These are phyloP conservation scores for Streptanthus diversifolius DNA, from an alignment of 345 rosid species.

Conservation along the genomic window DNA sequence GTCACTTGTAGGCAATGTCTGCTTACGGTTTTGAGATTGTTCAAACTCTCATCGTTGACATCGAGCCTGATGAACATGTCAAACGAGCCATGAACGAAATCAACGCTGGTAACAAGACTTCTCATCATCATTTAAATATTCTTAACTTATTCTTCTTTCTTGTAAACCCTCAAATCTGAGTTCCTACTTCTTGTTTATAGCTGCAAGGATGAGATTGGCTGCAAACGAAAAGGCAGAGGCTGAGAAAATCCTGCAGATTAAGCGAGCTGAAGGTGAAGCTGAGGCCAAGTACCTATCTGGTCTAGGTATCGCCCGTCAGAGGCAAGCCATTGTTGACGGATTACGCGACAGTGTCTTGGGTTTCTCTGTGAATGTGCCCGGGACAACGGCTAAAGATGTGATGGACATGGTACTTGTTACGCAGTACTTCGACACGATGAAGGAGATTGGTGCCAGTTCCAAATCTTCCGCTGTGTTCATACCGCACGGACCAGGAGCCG, in stretches of 20 bases:
- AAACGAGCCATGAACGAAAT: conserved; percentile 55
- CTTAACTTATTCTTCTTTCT: not conserved
- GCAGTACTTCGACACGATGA: conserved; percentile 39
- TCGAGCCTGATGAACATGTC: conserved; percentile 53
- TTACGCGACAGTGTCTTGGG: conserved; percentile 36
- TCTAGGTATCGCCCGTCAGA: conserved; percentile 37
- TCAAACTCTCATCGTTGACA: conserved; percentile 53
- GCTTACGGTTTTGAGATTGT: conserved; percentile 55
- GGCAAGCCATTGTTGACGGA: conserved; percentile 37
- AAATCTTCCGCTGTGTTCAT: conserved; percentile 38
- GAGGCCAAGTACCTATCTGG: conserved; percentile 38
- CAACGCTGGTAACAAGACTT: conserved; percentile 42
- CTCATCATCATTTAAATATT: not conserved
- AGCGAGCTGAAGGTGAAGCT: conserved; percentile 42
- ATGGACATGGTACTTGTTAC: conserved; percentile 41
- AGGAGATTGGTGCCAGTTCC: conserved; percentile 36
- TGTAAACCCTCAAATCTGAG: not conserved
- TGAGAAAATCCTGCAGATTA: conserved; percentile 37
- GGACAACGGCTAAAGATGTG: conserved; percentile 39
- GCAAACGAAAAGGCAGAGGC: conserved; percentile 41
- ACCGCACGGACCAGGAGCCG: conserved; percentile 41
- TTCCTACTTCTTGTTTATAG: conserved; percentile 9
- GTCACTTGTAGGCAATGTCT: conserved; percentile 45
- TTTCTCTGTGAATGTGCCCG: conserved; percentile 37
- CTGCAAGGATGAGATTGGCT: conserved; percentile 39